Percentiles rank a stretch among this genome's conserved stretches.
phyloP scores from a whole-genome alignment of 2,329 filamentous ascomycete genomes.

The Acephala macrosclerotiorum region DNA sequence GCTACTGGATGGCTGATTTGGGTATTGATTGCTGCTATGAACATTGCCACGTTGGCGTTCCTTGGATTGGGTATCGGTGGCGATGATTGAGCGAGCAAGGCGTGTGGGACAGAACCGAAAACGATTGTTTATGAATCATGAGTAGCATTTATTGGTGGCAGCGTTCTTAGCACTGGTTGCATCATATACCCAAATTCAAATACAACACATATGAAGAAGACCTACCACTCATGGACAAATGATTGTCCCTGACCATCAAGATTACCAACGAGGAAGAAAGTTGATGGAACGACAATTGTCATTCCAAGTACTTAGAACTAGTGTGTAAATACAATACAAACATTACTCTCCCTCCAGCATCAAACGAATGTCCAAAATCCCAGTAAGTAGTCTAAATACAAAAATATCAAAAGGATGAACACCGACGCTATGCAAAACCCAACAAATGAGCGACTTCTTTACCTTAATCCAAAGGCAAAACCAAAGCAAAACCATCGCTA shows the following conservation, averaged over 20 bases:
- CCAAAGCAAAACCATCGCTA: too few relatives aligned
- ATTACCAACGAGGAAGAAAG: too few relatives aligned
- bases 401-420: background rate
- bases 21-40: constrained; percentile 78
- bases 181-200: background rate
- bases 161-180: background rate
- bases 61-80: constrained; percentile 51
- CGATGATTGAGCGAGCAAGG: background rate
- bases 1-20: constrained; percentile 68
- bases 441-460: background rate
- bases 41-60: constrained; percentile 74
- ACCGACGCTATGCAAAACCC: background rate
- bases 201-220: background rate
- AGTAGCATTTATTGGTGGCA: background rate
- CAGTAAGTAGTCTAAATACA: background rate
- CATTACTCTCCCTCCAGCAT: background rate
- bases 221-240: too few relatives aligned
- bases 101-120: background rate
- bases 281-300: too few relatives aligned
- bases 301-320: too few relatives aligned
- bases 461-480: background rate
- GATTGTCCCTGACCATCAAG: too few relatives aligned
- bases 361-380: background rate
- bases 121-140: background rate
- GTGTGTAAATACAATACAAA: background rate